These are phyloP conservation scores for Scheffersomyces parashehatae DNA, from an alignment of 1,139 yeast genomes.

Conservation along the genomic window DNA sequence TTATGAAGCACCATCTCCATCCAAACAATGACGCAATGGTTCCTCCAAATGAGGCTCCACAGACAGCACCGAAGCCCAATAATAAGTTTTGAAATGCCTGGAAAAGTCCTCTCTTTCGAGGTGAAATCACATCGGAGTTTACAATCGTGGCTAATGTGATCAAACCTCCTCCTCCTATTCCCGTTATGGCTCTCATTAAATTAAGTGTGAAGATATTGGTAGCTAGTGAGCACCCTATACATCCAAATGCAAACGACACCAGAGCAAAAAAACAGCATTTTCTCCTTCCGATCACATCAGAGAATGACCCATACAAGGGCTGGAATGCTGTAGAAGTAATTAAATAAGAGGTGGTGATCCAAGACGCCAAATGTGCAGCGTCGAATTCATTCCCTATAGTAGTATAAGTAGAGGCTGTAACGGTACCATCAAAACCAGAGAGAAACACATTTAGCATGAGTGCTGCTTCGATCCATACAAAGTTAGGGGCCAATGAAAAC, in stretches of 20 bases:
- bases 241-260: conserved; percentile 16
- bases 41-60: conserved; percentile 29
- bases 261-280: conserved; percentile 24
- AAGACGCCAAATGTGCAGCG: conserved; percentile 31
- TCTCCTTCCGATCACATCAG: conserved; percentile 56
- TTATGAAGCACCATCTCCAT: conserved; percentile 27
- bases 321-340: conserved; percentile 33
- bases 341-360: conserved; percentile 43
- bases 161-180: conserved; percentile 37
- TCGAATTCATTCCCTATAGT: conserved; percentile 26
- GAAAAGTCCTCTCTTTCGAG: conserved; percentile 26
- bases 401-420: conserved; percentile 14
- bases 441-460: conserved; percentile 26
- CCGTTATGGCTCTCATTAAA: conserved; percentile 25
- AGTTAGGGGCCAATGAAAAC: conserved; percentile 14
- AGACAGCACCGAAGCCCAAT: conserved; percentile 25
- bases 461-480: conserved; percentile 23
- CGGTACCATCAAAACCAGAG: conserved; percentile 14
- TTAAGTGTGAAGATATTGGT: conserved; percentile 8
- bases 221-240: conserved; percentile 11
- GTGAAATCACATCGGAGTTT: conserved; percentile 28
- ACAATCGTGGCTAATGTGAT: conserved; percentile 28
- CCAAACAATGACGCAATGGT: conserved; percentile 18
- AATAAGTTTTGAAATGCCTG: conserved; percentile 28
- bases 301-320: conserved; percentile 49